Evolutionary conservation across 2,329 filamentous ascomycete species (phyloP).

Genomic region (Thielaviopsis ethacetica): DNA sequence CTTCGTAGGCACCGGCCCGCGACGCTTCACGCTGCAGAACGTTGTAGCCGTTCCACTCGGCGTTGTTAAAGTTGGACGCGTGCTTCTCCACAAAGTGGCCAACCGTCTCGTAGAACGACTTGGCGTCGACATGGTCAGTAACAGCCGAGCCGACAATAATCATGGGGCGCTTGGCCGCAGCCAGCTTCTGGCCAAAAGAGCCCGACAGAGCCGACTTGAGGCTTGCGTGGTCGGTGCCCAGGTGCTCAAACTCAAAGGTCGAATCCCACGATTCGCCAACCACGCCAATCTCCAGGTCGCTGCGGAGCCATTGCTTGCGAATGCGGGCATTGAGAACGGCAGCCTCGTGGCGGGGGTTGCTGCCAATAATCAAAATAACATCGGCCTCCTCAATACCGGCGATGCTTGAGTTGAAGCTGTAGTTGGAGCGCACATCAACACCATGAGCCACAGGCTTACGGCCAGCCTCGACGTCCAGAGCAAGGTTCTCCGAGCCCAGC

Average conservation of each 20-base stretch:
- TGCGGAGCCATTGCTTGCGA: constrained; percentile 92
- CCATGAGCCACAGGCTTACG: constrained; percentile 77
- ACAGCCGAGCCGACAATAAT: constrained; percentile 89
- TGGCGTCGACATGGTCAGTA: constrained; percentile 79
- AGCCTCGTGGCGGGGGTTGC: constrained; percentile 89
- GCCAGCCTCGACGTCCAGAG: constrained; percentile 76
- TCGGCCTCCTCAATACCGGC: constrained; percentile 89
- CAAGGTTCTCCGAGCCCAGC: constrained; percentile 89
- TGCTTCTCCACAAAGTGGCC: constrained; percentile 89
- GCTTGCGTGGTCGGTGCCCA: constrained; percentile 62
- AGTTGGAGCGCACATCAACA: constrained; percentile 85
- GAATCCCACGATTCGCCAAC: constrained; percentile 85
- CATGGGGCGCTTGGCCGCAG: constrained; percentile 80
- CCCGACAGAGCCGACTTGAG: constrained; percentile 77
- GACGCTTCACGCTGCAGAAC: constrained; percentile 88
- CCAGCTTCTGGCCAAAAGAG: constrained; percentile 82
- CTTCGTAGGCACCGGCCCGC: constrained; percentile 81
- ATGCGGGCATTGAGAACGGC: constrained; percentile 92
- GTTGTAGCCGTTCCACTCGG: constrained; percentile 96
- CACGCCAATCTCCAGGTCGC: constrained; percentile 81
- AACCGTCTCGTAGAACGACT: constrained; percentile 82
- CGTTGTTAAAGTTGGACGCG: constrained; percentile 67
- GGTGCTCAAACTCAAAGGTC: constrained; percentile 88
- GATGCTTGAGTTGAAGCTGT: constrained; percentile 91
- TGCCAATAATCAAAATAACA: constrained; percentile 79